Percentiles rank a stretch among this genome's conserved stretches.
Conservation (phyloP, 139 green algal genomes). For the Chlorella sorokiniana region DNA sequence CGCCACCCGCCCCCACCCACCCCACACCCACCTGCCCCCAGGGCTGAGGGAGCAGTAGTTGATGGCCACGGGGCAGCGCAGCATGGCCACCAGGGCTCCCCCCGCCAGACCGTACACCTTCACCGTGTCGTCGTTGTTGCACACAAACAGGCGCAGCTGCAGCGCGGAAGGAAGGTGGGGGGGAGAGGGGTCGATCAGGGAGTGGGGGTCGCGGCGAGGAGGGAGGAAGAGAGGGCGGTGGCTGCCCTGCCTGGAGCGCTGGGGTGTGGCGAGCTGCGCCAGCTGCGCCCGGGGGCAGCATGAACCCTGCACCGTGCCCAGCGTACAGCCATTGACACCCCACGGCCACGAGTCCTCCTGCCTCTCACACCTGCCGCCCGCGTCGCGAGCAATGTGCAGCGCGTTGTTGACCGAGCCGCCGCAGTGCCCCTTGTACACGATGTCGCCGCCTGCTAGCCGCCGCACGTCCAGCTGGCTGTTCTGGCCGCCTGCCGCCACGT, state of each 20-base stretch:
- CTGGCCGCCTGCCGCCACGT: conserved; percentile 65
- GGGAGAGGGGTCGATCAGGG: too few species aligned
- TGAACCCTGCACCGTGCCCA: too few species aligned
- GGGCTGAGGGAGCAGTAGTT: conserved; percentile 75
- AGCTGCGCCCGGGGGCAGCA: too few species aligned
- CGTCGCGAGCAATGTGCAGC: conserved; percentile 52
- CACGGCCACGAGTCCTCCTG: not conserved
- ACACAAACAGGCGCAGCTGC: conserved; percentile 62
- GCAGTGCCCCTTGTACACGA: conserved; percentile 54
- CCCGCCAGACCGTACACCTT: conserved; percentile 58
- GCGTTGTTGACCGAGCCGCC: conserved; percentile 68
- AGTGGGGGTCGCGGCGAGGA: not conserved
- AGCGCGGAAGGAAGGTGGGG: not conserved
- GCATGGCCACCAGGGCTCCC: conserved; percentile 29
- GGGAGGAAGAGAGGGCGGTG: not conserved
- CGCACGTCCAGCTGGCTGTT: conserved; percentile 60
- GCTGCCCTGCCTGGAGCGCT: too few species aligned
- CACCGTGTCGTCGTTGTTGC: conserved; percentile 78
- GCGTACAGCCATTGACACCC: too few species aligned
- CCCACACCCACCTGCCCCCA: conserved; percentile 39
- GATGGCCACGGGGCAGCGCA: conserved; percentile 62
- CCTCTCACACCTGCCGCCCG: conserved; percentile 22
- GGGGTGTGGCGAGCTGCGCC: too few species aligned
- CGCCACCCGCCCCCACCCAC: too few species aligned
- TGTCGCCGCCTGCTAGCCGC: conserved; percentile 22